Evolutionary conservation across 1,284 basidiomycete genomes (phyloP), one percentile per base, ranked within the genome.

Genomic region (Tilletiaria anomala): DNA sequence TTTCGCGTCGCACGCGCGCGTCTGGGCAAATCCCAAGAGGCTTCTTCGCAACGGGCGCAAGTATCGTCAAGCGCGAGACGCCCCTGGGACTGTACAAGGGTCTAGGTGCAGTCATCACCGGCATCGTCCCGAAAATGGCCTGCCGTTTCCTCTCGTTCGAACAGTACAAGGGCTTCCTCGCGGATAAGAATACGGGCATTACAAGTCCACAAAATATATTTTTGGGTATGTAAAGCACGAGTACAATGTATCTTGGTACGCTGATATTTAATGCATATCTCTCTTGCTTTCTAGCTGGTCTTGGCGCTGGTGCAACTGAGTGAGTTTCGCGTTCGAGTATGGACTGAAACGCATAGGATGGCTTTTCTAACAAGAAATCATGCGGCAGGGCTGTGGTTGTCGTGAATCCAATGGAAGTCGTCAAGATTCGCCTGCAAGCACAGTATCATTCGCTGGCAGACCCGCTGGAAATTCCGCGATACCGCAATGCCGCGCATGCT

Each of bases 91-190:
- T 99, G 32, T 99, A 97, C 78, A 99, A 97, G 69, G 93, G 89
- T 61, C 78, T 99, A 32, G 91, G 91, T 31, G 91, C 91, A n/a
- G 91, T 99, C 26, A 73, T 93, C 17, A 83, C 86, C 10, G 66
- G 66, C 21, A 99, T 99, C 67, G 87, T 96, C 2, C 93, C 93
- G 4, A 99, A 99, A 73, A 99, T 99, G 93, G 88, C 88, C 40
- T 96, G 91, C 65, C 83, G 93, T 32, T 99, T 97, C 69, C 89
- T 93, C 31, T 86, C 83, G 67, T 99, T 99, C 67, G 91, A 97
- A 72, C 73, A 77, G 42, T 99, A 99, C 76, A 93, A 94, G 70
- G 73, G 70, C 0, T 78, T 76, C 74, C 70, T 97, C 35, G 78
- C 83, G 2, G 77, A 87, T 61, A 75, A 76, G 56, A 62, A 71